These are phyloP conservation scores for Entomortierella chlamydospora DNA, from an alignment of 192 early-diverging fungal species.

Conservation along the genomic window DNA sequence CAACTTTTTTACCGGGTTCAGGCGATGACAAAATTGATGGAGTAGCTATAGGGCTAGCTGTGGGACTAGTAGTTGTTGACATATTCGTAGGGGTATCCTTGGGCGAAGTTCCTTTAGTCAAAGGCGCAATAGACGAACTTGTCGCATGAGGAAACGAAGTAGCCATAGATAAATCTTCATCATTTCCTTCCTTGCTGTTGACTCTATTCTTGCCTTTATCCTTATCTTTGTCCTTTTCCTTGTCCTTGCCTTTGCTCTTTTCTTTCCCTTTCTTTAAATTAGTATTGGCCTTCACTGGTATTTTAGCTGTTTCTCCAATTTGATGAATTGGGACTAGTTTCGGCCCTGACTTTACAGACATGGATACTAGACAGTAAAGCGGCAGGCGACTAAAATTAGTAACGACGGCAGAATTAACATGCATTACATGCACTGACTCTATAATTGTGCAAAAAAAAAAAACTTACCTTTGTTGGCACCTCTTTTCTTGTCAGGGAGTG, in stretches of 20 bases:
- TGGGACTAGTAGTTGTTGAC: background rate
- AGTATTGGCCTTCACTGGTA: background rate
- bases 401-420: no score
- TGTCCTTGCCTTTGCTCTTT: slow-evolving; percentile 12
- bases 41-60: background rate
- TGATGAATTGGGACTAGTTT: slow-evolving; percentile 42
- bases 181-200: no score
- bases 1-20: background rate
- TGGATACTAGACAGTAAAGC: no score
- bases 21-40: background rate
- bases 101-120: no score
- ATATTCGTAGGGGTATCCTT: background rate
- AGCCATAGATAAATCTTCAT: no score
- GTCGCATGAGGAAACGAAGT: no score
- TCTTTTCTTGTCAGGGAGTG: slow-evolving; percentile 11
- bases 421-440: no score
- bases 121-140: no score
- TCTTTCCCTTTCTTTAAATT: slow-evolving; percentile 13
- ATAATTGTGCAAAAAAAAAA: no score
- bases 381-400: no score
- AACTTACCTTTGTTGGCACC: slow-evolving; percentile 21
- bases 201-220: background rate
- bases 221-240: slow-evolving; percentile 8
- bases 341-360: slow-evolving; percentile 9
- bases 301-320: slow-evolving; percentile 12